A percentile compares a stretch with the other conserved stretches of the same genome.
Evolutionary conservation across 495 filamentous ascomycete species (phyloP).

Genomic region (Jackrogersella minutella): DNA sequence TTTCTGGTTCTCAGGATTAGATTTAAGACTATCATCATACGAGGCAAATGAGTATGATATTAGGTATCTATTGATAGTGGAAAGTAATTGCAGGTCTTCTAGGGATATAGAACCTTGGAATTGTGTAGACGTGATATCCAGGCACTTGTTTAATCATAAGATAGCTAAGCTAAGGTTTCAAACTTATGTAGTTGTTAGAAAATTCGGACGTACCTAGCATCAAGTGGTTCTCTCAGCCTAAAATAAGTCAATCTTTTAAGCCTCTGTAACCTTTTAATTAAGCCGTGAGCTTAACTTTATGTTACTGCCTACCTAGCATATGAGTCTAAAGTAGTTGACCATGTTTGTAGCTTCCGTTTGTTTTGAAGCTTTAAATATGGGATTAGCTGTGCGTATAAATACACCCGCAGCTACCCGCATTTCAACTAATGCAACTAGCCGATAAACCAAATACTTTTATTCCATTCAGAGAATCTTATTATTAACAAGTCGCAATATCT

Average conservation of each 20-base stretch:
- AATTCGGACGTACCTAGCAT: no score
- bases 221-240: no score
- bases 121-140: background rate
- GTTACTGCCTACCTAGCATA: no score
- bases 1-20: background rate
- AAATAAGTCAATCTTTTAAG: background rate
- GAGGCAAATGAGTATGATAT: background rate
- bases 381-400: slow-evolving; percentile 5
- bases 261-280: no score
- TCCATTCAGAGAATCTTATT: no score
- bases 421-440: slow-evolving; percentile 33
- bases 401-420: slow-evolving; percentile 27
- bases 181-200: background rate
- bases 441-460: background rate
- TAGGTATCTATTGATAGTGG: background rate
- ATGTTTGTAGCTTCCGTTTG: background rate
- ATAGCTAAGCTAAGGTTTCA: no score
- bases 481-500: slow-evolving; percentile 3
- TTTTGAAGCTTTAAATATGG: slow-evolving; percentile 4
- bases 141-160: no score
- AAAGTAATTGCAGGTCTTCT: background rate
- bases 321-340: no score
- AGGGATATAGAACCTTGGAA: background rate
- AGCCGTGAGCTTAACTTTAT: no score
- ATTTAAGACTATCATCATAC: background rate